These are phyloP conservation scores for Penicillium sp. DNA, from an alignment of 2,329 filamentous ascomycete genomes.

Conservation along the genomic window DNA sequence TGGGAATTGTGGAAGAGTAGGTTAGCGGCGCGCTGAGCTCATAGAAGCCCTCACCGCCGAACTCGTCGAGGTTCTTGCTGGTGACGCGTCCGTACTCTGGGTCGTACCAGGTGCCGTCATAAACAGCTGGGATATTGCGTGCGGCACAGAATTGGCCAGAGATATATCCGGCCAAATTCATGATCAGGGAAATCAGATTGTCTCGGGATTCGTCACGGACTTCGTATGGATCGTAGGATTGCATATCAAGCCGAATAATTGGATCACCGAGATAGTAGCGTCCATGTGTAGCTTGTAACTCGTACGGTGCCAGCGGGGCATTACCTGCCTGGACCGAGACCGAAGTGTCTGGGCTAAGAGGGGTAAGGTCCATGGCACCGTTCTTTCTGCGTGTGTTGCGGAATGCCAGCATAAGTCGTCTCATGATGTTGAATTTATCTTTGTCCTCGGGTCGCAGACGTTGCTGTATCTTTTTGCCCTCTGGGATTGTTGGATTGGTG, in stretches of 20 bases:
- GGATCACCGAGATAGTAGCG: slow-evolving; percentile 44
- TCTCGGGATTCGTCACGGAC: slow-evolving; percentile 38
- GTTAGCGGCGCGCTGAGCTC: slow-evolving; percentile 37
- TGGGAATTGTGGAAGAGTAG: slow-evolving; percentile 47
- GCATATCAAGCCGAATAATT: slow-evolving; percentile 37
- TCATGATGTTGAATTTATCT: slow-evolving; percentile 35
- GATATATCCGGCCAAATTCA: slow-evolving; percentile 54
- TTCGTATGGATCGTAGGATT: slow-evolving; percentile 37
- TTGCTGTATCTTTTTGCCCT: slow-evolving; percentile 25
- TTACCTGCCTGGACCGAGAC: slow-evolving; percentile 31
- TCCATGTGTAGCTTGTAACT: slow-evolving; percentile 30
- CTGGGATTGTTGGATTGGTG: slow-evolving; percentile 15
- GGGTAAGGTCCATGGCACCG: slow-evolving; percentile 40
- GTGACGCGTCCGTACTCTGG: slow-evolving; percentile 42
- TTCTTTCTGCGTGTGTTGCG: slow-evolving; percentile 37
- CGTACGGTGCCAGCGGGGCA: slow-evolving; percentile 26
- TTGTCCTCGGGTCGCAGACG: slow-evolving; percentile 36
- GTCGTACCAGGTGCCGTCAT: slow-evolving; percentile 39
- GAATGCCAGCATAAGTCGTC: slow-evolving; percentile 42
- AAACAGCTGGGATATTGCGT: slow-evolving; percentile 39
- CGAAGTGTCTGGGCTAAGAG: slow-evolving; percentile 15
- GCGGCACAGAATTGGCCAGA: slow-evolving; percentile 37
- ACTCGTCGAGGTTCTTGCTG: slow-evolving; percentile 42
- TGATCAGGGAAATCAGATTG: slow-evolving; percentile 48
- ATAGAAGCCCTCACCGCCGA: slow-evolving; percentile 43